phyloP scores from a whole-genome alignment of 371 early-diverging fungal species.

The Lichtheimia corymbifera region DNA sequence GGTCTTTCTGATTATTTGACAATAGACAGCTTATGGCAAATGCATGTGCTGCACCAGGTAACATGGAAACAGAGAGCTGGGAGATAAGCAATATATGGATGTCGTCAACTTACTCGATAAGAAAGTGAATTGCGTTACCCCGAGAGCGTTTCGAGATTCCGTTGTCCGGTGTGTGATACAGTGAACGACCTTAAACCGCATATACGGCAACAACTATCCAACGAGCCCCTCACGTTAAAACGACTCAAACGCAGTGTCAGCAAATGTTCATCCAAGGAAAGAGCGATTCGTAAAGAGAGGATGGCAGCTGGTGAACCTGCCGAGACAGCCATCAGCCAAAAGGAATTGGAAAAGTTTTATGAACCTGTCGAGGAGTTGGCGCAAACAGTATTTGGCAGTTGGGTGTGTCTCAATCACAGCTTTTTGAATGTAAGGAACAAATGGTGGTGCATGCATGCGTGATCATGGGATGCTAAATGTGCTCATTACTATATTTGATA shows the following conservation, averaged over 20 bases:
- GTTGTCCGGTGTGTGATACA: constrained; percentile 92
- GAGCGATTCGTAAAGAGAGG: constrained; percentile 21
- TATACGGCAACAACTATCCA: constrained; percentile 23
- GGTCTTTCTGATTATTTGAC: not conserved
- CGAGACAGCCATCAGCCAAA: constrained; percentile 10
- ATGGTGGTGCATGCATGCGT: not conserved
- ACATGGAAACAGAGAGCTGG: not conserved
- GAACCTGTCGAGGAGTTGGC: constrained; percentile 58
- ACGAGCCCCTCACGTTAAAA: constrained; percentile 54
- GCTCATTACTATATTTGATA: not conserved
- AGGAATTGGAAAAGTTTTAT: constrained; percentile 39
- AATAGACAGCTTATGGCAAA: constrained; percentile 30
- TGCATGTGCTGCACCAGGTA: constrained; percentile 66
- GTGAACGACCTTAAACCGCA: constrained; percentile 72
- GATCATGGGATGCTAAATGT: not conserved
- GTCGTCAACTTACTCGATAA: not conserved
- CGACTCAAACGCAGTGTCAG: constrained; percentile 43
- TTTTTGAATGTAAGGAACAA: constrained; percentile 62
- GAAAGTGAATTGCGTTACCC: constrained; percentile 74
- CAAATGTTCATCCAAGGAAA: constrained; percentile 36
- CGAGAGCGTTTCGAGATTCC: constrained; percentile 68
- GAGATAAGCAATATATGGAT: not conserved
- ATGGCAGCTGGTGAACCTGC: constrained; percentile 9
- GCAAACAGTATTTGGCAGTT: constrained; percentile 64
- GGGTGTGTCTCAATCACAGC: constrained; percentile 73